Percentiles rank a stretch among this genome's conserved stretches.
These are phyloP conservation scores for Herpetomonas samuelpessoai DNA, from an alignment of 208 protist genomes.

Conservation along the genomic window DNA sequence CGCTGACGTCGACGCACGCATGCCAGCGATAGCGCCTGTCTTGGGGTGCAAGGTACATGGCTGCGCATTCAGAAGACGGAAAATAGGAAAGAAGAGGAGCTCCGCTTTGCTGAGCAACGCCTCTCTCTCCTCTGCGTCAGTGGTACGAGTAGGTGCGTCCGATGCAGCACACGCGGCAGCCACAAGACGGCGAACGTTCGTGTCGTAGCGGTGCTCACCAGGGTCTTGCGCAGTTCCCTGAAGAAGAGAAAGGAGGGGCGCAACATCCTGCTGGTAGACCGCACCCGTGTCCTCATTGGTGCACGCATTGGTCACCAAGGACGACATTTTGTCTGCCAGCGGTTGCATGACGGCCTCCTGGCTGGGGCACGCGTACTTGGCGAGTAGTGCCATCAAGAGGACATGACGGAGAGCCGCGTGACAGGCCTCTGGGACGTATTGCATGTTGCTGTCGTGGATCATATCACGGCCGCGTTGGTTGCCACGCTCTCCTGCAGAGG, in stretches of 20 bases:
- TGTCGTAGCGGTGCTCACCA: no score
- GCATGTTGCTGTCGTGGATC: no score
- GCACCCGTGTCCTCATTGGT: neutral
- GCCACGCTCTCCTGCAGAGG: no score
- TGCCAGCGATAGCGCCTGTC: conserved; percentile 12
- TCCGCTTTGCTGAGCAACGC: conserved; percentile 5
- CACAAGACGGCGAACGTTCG: neutral
- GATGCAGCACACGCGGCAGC: conserved; percentile 16
- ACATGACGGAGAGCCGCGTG: no score
- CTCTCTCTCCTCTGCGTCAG: neutral
- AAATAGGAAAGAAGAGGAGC: conserved; percentile 16
- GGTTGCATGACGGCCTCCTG: no score
- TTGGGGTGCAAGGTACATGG: conserved; percentile 14
- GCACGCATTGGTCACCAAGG: neutral
- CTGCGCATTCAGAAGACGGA: conserved; percentile 17
- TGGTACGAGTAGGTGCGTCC: no score
- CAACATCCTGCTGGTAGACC: neutral
- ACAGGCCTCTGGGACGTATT: no score
- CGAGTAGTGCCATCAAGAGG: no score
- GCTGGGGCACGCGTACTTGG: no score
- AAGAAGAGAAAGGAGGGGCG: neutral
- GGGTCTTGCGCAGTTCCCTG: no score
- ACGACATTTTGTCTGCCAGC: neutral
- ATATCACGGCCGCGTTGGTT: no score
- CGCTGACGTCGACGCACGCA: no score